Conservation (phyloP, 495 filamentous ascomycete genomes). For the Tetracladium setigerum region DNA sequence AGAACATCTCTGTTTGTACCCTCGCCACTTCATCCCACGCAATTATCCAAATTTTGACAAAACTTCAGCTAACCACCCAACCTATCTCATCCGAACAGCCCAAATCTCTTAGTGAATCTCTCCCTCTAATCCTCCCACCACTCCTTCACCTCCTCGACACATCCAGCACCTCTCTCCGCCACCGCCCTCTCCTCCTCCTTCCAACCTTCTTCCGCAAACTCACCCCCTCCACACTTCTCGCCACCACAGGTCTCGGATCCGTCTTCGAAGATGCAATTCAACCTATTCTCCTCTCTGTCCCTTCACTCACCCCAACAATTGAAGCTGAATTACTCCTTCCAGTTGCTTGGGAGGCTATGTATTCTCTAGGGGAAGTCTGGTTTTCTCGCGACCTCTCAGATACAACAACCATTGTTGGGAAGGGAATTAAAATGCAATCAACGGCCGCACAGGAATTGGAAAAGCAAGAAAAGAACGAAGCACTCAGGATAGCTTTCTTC, state of each 20-base stretch:
- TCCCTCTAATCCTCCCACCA: constrained; percentile 78
- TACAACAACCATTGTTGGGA: too few species aligned
- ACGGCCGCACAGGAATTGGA: constrained; percentile 7
- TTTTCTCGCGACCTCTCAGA: too few species aligned
- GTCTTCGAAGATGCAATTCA: constrained; percentile 76
- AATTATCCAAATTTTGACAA: background rate
- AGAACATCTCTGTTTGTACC: constrained; percentile 35
- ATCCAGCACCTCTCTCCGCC: constrained; percentile 43
- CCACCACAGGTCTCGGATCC: constrained; percentile 63
- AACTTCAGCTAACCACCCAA: constrained; percentile 3
- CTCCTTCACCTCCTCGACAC: constrained; percentile 77
- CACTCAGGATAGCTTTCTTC: background rate
- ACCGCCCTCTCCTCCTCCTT: constrained; percentile 53
- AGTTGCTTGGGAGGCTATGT: constrained; percentile 59
- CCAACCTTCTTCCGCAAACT: constrained; percentile 53
- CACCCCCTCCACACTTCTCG: constrained; percentile 43
- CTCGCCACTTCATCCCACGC: background rate
- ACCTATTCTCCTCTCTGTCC: constrained; percentile 66
- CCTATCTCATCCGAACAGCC: constrained; percentile 11
- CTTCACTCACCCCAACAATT: constrained; percentile 65
- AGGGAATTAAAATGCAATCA: constrained; percentile 17
- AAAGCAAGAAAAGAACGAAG: background rate
- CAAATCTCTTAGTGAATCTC: constrained; percentile 35
- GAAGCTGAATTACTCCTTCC: constrained; percentile 59
- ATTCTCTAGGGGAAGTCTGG: constrained; percentile 46